Evolutionary conservation across 2,329 filamentous ascomycete genomes (phyloP).

Genomic region (Botrytis galanthina): DNA sequence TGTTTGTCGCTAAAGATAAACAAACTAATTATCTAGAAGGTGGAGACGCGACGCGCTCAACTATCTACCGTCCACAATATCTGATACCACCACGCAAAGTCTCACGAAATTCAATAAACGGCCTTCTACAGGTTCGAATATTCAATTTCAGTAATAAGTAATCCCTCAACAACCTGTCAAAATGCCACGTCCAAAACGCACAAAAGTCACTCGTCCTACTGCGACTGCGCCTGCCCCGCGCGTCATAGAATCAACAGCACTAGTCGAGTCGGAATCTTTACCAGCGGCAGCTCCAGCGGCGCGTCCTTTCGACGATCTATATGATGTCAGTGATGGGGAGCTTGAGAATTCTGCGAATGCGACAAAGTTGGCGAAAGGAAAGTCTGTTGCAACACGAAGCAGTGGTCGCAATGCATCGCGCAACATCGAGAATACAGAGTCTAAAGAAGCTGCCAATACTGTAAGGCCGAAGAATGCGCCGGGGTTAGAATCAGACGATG

Average conservation of each 20-base stretch:
- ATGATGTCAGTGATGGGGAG: slow-evolving; percentile 37
- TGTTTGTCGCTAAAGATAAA: slow-evolving; percentile 3
- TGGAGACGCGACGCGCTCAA: neutral
- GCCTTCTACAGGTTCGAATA: neutral
- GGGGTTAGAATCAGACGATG: slow-evolving; percentile 5
- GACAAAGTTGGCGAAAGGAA: slow-evolving; percentile 28
- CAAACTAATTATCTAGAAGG: neutral
- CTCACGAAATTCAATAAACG: neutral
- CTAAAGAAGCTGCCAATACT: neutral
- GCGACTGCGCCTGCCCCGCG: neutral
- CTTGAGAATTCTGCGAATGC: slow-evolving; percentile 21
- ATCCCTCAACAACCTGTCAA: neutral
- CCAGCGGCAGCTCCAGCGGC: slow-evolving; percentile 5
- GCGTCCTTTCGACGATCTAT: slow-evolving; percentile 32
- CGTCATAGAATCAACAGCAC: neutral
- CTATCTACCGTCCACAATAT: neutral
- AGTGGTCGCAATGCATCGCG: slow-evolving; percentile 5
- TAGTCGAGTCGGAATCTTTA: slow-evolving; percentile 1
- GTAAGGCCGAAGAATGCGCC: slow-evolving; percentile 1
- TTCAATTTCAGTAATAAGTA: neutral
- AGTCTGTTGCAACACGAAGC: slow-evolving; percentile 18
- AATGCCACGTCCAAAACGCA: slow-evolving; percentile 13
- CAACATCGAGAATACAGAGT: neutral
- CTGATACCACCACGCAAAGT: neutral
- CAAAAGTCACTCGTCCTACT: neutral